These are phyloP conservation scores for Tillandsia leiboldiana DNA, from an alignment of 176 grass and related monocot species.

Conservation along the genomic window DNA sequence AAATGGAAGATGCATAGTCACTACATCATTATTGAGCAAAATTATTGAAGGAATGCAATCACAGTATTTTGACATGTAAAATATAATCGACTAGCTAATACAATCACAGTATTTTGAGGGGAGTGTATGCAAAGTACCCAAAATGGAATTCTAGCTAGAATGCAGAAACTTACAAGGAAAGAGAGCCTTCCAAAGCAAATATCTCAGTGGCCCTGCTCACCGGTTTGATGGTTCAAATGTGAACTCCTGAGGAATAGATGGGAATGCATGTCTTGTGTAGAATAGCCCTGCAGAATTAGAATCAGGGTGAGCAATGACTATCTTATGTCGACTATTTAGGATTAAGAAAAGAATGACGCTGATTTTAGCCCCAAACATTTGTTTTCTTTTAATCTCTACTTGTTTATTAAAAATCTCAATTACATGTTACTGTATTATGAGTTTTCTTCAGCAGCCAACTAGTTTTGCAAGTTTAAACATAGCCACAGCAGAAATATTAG, in stretches of 20 bases:
- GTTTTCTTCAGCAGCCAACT: background rate
- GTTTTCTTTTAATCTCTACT: background rate
- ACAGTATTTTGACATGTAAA: too few relatives aligned
- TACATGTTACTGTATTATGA: background rate
- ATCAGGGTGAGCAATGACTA: constrained; percentile 1
- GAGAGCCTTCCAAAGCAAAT: background rate
- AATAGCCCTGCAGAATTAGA: constrained; percentile 38
- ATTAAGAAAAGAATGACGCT: background rate
- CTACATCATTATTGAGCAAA: too few relatives aligned
- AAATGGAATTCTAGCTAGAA: background rate
- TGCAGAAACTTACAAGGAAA: background rate
- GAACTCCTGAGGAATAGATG: constrained; percentile 38
- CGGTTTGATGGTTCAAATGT: constrained; percentile 26
- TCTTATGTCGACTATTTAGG: too few relatives aligned
- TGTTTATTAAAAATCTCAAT: background rate
- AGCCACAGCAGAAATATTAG: background rate
- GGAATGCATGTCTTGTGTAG: constrained; percentile 26
- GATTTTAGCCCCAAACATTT: background rate
- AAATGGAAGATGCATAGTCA: too few relatives aligned
- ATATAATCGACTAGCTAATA: too few relatives aligned
- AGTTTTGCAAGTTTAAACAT: background rate
- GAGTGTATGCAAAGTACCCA: too few relatives aligned
- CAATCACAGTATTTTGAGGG: too few relatives aligned
- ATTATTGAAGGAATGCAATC: too few relatives aligned
- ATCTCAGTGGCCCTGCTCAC: constrained; percentile 4